A percentile compares a stretch with the other conserved stretches of the same genome.
phyloP scores from a whole-genome alignment of 352 stramenopile species.

The Phytophthora crassamura region DNA sequence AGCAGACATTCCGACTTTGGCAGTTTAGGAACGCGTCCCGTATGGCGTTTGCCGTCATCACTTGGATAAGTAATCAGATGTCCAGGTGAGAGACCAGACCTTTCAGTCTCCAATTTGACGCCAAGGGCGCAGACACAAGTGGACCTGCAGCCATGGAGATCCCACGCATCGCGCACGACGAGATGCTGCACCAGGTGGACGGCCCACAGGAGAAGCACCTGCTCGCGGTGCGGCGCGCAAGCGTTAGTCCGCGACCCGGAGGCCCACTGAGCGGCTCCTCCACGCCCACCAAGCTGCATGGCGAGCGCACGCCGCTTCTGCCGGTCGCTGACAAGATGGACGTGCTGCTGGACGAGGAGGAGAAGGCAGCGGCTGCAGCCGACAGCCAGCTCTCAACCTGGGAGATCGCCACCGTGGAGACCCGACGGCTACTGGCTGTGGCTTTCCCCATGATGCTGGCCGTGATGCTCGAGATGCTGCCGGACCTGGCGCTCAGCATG shows the following conservation, averaged over 20 bases:
- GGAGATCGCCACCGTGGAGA: constrained; percentile 50
- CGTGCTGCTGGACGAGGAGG: constrained; percentile 45
- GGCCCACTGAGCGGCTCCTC: background rate
- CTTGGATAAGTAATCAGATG: background rate
- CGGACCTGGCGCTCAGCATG: constrained; percentile 55
- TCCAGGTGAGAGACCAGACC: background rate
- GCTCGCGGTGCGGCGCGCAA: constrained; percentile 18
- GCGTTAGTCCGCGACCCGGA: constrained; percentile 23
- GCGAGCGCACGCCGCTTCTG: constrained; percentile 38
- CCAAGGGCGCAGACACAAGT: constrained; percentile 11
- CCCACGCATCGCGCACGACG: constrained; percentile 54
- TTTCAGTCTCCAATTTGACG: constrained; percentile 25
- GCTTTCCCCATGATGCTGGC: constrained; percentile 57
- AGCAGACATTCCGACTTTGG: too few species aligned
- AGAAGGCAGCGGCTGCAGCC: constrained; percentile 32
- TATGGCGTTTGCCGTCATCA: constrained; percentile 3
- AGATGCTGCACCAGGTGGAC: constrained; percentile 57
- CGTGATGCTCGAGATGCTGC: constrained; percentile 56
- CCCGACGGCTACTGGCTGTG: constrained; percentile 35
- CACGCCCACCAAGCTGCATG: constrained; percentile 1
- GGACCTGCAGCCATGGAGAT: constrained; percentile 48
- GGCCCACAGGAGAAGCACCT: constrained; percentile 48
- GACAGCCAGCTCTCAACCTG: constrained; percentile 36
- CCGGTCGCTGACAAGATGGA: constrained; percentile 39
- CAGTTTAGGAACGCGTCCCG: too few species aligned